These are phyloP conservation scores for Kodamaea ohmeri DNA, from an alignment of 1,139 yeast species.

Conservation along the genomic window DNA sequence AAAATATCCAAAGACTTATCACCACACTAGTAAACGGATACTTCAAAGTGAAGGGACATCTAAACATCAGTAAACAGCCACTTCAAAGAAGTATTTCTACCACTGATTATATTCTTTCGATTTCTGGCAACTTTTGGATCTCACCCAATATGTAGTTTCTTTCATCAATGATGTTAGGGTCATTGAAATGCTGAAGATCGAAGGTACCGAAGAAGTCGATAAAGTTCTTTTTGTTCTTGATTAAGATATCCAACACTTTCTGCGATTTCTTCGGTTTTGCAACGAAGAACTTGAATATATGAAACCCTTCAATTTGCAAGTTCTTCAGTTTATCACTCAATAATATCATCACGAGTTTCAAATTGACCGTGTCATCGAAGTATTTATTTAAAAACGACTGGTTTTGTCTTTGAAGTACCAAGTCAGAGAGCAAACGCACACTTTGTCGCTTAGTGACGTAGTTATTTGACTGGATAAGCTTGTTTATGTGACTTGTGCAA, in stretches of 20 bases:
- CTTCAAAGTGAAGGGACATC: no score
- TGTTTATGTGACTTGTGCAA: slow-evolving; percentile 64
- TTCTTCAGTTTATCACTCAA: slow-evolving; percentile 87
- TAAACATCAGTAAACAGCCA: no score
- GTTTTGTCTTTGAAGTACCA: slow-evolving; percentile 74
- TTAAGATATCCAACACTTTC: slow-evolving; percentile 73
- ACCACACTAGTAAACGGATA: no score
- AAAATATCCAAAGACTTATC: no score
- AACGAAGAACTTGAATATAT: slow-evolving; percentile 86
- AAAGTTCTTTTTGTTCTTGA: slow-evolving; percentile 77
- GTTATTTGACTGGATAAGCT: slow-evolving; percentile 68
- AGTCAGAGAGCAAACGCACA: slow-evolving; percentile 69
- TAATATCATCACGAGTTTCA: slow-evolving; percentile 81
- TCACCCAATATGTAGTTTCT: slow-evolving; percentile 75
- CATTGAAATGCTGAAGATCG: slow-evolving; percentile 62
- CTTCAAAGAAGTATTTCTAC: neutral
- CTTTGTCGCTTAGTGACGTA: slow-evolving; percentile 94
- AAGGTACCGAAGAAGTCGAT: slow-evolving; percentile 67
- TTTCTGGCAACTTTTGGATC: slow-evolving; percentile 61
- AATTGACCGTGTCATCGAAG: slow-evolving; percentile 75
- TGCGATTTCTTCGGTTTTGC: slow-evolving; percentile 92
- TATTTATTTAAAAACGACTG: slow-evolving; percentile 71
- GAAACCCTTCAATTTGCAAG: slow-evolving; percentile 86
- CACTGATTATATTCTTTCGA: slow-evolving; percentile 10
- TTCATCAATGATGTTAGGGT: slow-evolving; percentile 71